phyloP scores from a whole-genome alignment of 73 alveolate genomes.

The Symbiodinium natans region DNA sequence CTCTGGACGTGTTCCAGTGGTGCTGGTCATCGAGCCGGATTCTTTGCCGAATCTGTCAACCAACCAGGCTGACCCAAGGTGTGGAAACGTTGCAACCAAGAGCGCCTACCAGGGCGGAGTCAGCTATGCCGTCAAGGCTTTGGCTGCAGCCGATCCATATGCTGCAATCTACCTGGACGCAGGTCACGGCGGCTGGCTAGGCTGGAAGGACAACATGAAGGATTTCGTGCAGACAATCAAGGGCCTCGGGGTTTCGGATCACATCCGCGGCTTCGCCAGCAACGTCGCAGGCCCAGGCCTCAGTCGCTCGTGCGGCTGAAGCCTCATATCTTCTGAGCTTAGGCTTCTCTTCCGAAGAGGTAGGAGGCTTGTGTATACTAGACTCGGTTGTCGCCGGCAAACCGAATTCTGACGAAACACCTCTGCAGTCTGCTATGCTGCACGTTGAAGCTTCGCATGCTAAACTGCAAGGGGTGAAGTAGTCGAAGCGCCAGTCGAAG shows the following conservation, averaged over 20 bases:
- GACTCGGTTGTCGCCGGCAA: too few species aligned
- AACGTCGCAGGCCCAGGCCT: too few species aligned
- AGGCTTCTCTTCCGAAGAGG: neutral
- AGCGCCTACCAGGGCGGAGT: conserved; percentile 93
- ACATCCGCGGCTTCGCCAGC: conserved; percentile 77
- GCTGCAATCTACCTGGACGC: conserved; percentile 94
- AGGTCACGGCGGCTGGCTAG: conserved; percentile 95
- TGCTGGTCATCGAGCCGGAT: conserved; percentile 94
- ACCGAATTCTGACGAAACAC: too few species aligned
- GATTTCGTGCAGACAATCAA: conserved; percentile 42
- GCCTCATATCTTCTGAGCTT: neutral
- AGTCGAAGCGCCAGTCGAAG: conserved; percentile 43
- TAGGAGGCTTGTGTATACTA: too few species aligned
- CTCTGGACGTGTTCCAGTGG: conserved; percentile 91
- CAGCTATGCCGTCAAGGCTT: conserved; percentile 86
- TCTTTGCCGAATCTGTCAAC: conserved; percentile 95
- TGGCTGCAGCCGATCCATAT: conserved; percentile 73
- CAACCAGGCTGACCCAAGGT: conserved; percentile 72
- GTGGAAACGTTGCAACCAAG: conserved; percentile 78
- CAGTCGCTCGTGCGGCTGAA: too few species aligned
- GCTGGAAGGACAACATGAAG: conserved; percentile 94
- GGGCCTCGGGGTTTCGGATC: conserved; percentile 19
- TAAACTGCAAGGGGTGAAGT: too few species aligned
- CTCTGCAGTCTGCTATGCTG: too few species aligned
- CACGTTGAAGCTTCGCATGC: too few species aligned